These are phyloP conservation scores for Hygrophorus pudorinus DNA, from an alignment of 768 basidiomycete species.

Conservation along the genomic window DNA sequence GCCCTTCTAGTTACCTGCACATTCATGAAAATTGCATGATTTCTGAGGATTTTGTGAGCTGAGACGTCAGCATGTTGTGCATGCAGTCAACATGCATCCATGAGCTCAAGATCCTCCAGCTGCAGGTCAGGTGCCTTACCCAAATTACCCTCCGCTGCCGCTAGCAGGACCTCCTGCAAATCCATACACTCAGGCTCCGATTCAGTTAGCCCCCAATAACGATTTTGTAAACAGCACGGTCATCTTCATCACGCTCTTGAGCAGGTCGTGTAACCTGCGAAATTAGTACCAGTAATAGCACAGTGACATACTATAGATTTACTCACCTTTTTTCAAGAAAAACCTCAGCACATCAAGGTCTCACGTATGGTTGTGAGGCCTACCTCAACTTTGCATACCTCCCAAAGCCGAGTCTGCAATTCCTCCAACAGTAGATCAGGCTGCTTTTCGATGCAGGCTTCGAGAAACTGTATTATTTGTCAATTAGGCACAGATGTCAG, in stretches of 20 bases:
- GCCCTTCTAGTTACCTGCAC: too few species aligned
- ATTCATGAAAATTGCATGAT: too few species aligned
- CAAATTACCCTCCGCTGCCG: too few species aligned
- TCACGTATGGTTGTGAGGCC: constrained; percentile 9
- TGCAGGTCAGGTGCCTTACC: too few species aligned
- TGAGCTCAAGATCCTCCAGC: too few species aligned
- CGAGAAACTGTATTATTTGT: constrained; percentile 1
- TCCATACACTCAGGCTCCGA: too few species aligned
- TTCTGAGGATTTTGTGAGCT: too few species aligned
- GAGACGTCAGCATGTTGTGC: too few species aligned
- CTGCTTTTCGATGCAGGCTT: neutral
- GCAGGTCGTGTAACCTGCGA: constrained; percentile 8
- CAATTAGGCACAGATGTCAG: too few species aligned
- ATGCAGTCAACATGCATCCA: too few species aligned
- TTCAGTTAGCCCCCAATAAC: constrained; percentile 4
- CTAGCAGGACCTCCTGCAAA: too few species aligned
- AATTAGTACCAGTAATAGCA: neutral
- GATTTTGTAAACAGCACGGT: constrained; percentile 7
- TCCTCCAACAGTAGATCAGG: constrained; percentile 4
- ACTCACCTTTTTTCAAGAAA: constrained; percentile 12
- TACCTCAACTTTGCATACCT: constrained; percentile 2
- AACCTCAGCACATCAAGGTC: constrained; percentile 10
- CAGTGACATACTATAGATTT: neutral
- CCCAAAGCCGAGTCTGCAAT: constrained; percentile 5
- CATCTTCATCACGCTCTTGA: constrained; percentile 9